Conservation (phyloP, 202 grass and related monocot species). For the Bolboschoenoplectus hybrid region DNA sequence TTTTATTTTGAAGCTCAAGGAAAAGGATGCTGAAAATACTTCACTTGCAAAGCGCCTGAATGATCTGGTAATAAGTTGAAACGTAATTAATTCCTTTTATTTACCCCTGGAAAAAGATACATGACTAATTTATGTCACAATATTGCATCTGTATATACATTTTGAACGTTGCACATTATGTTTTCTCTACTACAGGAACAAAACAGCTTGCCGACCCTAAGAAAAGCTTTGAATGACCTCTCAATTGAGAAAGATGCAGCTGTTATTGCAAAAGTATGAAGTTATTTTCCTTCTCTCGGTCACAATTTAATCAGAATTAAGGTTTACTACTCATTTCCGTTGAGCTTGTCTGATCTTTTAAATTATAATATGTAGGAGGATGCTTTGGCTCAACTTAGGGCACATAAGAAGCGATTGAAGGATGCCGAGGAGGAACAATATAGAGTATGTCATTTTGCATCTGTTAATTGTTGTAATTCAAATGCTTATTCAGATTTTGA, state of each 20-base stretch:
- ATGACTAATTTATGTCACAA: neutral
- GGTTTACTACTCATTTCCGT: neutral
- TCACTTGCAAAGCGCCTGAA: neutral
- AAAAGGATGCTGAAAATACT: neutral
- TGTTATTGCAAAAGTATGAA: neutral
- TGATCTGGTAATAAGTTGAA: neutral
- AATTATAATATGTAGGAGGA: neutral
- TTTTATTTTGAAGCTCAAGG: neutral
- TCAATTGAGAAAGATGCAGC: constrained; percentile 7
- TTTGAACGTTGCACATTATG: neutral
- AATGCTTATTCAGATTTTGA: neutral
- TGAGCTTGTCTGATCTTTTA: neutral
- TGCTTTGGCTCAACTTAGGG: constrained; percentile 11
- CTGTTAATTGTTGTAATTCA: neutral
- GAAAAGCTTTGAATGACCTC: neutral
- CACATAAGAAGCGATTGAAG: neutral
- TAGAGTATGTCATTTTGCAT: neutral
- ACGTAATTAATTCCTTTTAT: neutral
- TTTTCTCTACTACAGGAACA: neutral
- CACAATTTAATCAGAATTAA: neutral
- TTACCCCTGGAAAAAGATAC: neutral
- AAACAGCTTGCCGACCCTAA: neutral
- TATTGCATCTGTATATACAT: neutral
- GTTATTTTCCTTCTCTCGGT: neutral
- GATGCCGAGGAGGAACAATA: neutral